Evolutionary conservation across 805 yeast genomes (phyloP), one percentile per base, ranked within the genome.

Genomic region (Kazachstania africana): DNA sequence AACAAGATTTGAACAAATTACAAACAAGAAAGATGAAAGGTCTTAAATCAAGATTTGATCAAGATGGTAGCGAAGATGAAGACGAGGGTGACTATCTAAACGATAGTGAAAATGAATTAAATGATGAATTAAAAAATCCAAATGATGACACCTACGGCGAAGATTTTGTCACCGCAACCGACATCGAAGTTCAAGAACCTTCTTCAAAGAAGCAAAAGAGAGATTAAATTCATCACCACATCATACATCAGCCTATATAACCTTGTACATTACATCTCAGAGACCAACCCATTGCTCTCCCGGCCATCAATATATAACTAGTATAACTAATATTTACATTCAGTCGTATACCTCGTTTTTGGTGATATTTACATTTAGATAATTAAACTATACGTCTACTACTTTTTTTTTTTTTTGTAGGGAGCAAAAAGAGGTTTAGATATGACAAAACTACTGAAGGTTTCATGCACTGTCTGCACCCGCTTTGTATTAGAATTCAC

Each of bases 21-120:
- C 98, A 91, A 63, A 88, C 98, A 5, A 75, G 98, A 63, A 91
- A 91, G 75, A 84, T 91, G 95, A 91, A 91, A 70, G 98, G 98
- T 57, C 68, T 91, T 53, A 91, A 91, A 64, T 68, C 81, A 34
- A 74, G 71, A 55, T 87, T 69, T 47, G 95, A 87, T 55, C 95
- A 83, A 60, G 62, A 60, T 18, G 71, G 63, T 16, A 27, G 25
- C 18, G 21, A 19, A 22, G 15, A 23, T 9, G 73, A 70, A 26
- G 78, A 68, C 31, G 73, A 65, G 28, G 40, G 39, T 13, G 72
- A 63, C 3, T 71, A 62, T 17, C 49, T 52, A 4, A 63, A 60
- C 26, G 66, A 55, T 8, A 62, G 50, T 17, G 70, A 59, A 31
- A 60, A 55, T 27, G 64, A 55, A 17, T 40, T 51, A 13, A 55